phyloP scores from a whole-genome alignment of 345 rosid species.

The Dovyalis caffra region DNA sequence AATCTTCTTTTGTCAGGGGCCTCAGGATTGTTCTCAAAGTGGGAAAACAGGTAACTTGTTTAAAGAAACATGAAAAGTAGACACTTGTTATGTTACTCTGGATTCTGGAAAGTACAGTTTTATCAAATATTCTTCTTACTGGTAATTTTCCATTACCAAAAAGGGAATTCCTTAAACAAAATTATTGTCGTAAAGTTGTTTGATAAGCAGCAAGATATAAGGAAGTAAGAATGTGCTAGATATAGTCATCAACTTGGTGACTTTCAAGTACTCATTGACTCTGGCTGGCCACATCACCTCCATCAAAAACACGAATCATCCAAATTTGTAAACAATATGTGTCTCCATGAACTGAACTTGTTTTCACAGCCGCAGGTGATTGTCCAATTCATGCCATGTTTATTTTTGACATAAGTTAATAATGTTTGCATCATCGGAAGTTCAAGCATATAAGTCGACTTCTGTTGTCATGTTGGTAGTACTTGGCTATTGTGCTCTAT shows the following conservation, averaged over 20 bases:
- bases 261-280: not conserved
- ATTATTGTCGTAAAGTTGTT: not conserved
- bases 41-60: constrained; percentile 22
- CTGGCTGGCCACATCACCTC: not conserved
- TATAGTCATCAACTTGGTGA: not conserved
- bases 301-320: not conserved
- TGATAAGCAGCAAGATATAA: not conserved
- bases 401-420: not conserved
- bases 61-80: not conserved
- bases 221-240: not conserved
- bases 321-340: not conserved
- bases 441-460: not conserved
- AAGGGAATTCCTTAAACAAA: not conserved
- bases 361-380: not conserved
- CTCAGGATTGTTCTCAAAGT: constrained; percentile 17
- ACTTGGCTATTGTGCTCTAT: not conserved
- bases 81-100: not conserved
- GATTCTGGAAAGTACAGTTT: not conserved
- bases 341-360: not conserved
- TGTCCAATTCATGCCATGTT: not conserved
- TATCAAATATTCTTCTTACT: not conserved
- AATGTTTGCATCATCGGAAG: not conserved
- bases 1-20: constrained; percentile 26
- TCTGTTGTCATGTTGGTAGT: not conserved
- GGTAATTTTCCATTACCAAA: not conserved